These are phyloP conservation scores for Phyllosticta citrichinensis DNA, from an alignment of 2,329 filamentous ascomycete species.

Conservation along the genomic window DNA sequence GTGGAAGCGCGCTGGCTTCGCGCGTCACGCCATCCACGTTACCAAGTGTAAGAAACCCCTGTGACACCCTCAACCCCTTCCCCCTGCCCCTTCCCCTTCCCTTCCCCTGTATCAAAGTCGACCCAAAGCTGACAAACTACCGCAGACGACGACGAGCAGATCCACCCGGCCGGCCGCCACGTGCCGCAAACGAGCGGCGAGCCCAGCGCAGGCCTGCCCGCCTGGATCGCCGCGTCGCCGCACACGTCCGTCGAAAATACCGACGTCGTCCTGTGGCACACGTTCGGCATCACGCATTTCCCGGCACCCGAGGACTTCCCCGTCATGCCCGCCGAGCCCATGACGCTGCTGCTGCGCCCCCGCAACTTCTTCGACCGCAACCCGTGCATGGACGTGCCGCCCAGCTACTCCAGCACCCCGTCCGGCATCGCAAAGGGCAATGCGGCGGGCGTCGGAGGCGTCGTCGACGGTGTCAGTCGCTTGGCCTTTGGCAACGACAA, in stretches of 20 bases:
- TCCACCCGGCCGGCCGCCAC: slow-evolving; percentile 78
- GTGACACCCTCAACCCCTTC: background rate
- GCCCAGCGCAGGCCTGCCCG: slow-evolving; percentile 59
- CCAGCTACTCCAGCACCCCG: slow-evolving; percentile 62
- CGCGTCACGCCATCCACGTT: slow-evolving; percentile 76
- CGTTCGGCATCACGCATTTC: slow-evolving; percentile 84
- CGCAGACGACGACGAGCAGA: slow-evolving; percentile 65
- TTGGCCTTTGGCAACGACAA: slow-evolving; percentile 30
- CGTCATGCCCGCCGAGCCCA: slow-evolving; percentile 74
- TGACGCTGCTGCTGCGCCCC: slow-evolving; percentile 68
- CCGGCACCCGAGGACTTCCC: slow-evolving; percentile 85
- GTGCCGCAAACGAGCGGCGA: slow-evolving; percentile 81
- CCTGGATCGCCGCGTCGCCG: slow-evolving; percentile 65
- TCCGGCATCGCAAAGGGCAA: slow-evolving; percentile 50
- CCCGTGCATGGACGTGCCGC: slow-evolving; percentile 70
- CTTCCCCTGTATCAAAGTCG: background rate
- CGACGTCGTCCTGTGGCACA: slow-evolving; percentile 88
- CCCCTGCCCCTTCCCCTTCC: background rate
- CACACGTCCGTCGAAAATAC: slow-evolving; percentile 63
- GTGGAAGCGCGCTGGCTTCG: slow-evolving; percentile 84
- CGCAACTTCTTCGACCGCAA: slow-evolving; percentile 76
- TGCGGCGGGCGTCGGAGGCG: background rate
- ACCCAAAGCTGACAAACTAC: background rate
- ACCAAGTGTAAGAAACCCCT: slow-evolving; percentile 61
- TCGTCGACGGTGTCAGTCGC: slow-evolving; percentile 42